These are phyloP conservation scores for Spiraea crenata DNA, from an alignment of 331 rosid species.

Conservation along the genomic window DNA sequence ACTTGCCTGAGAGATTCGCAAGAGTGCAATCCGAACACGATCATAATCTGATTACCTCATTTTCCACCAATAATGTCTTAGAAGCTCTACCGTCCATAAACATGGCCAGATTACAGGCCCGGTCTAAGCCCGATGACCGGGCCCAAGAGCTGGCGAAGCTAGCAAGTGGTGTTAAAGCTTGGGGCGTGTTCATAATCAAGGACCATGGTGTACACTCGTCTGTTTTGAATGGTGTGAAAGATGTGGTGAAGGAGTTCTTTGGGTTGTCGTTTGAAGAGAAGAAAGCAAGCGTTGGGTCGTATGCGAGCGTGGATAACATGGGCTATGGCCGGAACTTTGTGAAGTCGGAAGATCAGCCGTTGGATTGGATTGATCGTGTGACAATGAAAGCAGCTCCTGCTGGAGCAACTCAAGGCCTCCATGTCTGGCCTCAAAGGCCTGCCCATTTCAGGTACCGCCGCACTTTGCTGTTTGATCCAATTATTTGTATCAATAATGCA, in stretches of 20 bases:
- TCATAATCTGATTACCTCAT: neutral
- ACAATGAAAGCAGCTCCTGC: constrained; percentile 5
- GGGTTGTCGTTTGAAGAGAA: constrained; percentile 19
- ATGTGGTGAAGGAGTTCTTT: constrained; percentile 14
- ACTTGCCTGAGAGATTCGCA: constrained; percentile 1
- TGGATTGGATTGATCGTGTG: constrained; percentile 19
- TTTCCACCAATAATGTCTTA: neutral
- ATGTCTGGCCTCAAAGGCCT: constrained; percentile 16
- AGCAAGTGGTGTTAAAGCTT: neutral
- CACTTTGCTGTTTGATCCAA: neutral
- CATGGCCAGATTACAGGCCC: neutral
- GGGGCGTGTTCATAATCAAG: constrained; percentile 8
- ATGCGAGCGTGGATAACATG: constrained; percentile 10
- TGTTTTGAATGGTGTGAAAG: constrained; percentile 10
- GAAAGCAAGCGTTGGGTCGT: constrained; percentile 18
- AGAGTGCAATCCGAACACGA: neutral
- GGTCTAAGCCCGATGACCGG: neutral
- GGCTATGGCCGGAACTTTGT: constrained; percentile 14
- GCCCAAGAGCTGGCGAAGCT: neutral
- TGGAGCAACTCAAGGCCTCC: constrained; percentile 12
- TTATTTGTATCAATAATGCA: too few relatives aligned
- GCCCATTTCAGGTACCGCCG: neutral
- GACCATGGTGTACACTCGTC: constrained; percentile 1
- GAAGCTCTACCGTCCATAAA: neutral
- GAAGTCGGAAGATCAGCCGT: constrained; percentile 9